phyloP scores from a whole-genome alignment of 163 green algal species.

The Volvox carteri region DNA sequence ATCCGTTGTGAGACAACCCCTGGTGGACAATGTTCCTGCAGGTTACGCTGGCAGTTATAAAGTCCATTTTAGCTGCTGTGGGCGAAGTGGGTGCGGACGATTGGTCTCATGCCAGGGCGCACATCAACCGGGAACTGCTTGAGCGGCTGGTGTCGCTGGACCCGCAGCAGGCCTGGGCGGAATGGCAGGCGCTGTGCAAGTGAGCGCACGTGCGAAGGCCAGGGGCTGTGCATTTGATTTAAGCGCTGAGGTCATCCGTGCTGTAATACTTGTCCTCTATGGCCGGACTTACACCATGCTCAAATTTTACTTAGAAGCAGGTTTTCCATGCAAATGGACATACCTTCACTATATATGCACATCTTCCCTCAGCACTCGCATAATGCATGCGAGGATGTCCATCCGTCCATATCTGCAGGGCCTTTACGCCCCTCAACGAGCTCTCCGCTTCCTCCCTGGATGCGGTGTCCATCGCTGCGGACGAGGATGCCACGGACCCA shows the following conservation, averaged over 20 bases:
- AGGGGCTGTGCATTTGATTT: too few relatives aligned
- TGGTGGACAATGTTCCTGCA: background rate
- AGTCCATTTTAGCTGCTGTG: slow-evolving; percentile 54
- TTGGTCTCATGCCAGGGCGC: slow-evolving; percentile 35
- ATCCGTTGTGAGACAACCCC: background rate
- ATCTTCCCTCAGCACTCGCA: too few relatives aligned
- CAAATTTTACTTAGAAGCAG: too few relatives aligned
- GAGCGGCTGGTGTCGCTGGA: slow-evolving; percentile 34
- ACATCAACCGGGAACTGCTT: slow-evolving; percentile 54
- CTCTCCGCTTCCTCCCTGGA: slow-evolving; percentile 24
- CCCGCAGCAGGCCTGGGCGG: slow-evolving; percentile 58
- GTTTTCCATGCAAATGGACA: too few relatives aligned
- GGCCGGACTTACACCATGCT: too few relatives aligned
- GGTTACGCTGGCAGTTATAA: slow-evolving; percentile 48
- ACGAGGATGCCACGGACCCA: background rate
- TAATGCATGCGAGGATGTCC: background rate
- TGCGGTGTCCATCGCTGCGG: slow-evolving; percentile 23
- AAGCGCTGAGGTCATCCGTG: too few relatives aligned
- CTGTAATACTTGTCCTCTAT: too few relatives aligned
- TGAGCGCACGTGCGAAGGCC: background rate
- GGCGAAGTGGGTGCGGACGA: slow-evolving; percentile 58
- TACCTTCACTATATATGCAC: too few relatives aligned
- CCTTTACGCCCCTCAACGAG: slow-evolving; percentile 40
- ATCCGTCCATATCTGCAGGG: background rate
- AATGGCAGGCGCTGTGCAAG: slow-evolving; percentile 65